Conservation (phyloP, 352 stramenopile genomes). For the Peronosclerospora sorghi region DNA sequence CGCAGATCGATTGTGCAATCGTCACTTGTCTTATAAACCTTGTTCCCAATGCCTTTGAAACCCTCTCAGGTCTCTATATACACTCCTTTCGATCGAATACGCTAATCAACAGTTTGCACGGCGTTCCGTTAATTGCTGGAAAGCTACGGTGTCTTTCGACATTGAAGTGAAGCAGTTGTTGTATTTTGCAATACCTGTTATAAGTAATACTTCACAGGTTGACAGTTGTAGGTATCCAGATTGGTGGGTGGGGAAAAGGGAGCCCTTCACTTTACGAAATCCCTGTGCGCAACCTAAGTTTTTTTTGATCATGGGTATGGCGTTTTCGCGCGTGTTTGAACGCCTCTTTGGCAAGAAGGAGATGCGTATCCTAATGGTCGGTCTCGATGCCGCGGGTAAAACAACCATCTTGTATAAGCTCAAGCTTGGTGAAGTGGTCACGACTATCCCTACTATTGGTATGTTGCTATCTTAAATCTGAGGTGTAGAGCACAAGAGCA, state of each 20-base stretch:
- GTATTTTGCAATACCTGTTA: too few relatives aligned
- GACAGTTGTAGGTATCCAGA: too few relatives aligned
- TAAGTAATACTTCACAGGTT: too few relatives aligned
- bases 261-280: slow-evolving; percentile 38
- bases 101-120: too few relatives aligned
- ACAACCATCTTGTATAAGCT: slow-evolving; percentile 98
- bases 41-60: too few relatives aligned
- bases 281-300: slow-evolving; percentile 18
- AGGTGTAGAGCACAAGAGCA: background rate
- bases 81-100: too few relatives aligned
- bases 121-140: too few relatives aligned
- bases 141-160: too few relatives aligned
- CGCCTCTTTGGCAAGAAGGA: slow-evolving; percentile 98
- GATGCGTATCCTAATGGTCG: slow-evolving; percentile 99
- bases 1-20: too few relatives aligned
- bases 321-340: slow-evolving; percentile 96
- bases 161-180: too few relatives aligned
- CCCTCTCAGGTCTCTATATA: too few relatives aligned
- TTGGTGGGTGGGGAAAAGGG: slow-evolving; percentile 14
- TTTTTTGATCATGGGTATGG: slow-evolving; percentile 92
- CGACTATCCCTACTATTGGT: slow-evolving; percentile 96
- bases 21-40: too few relatives aligned
- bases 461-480: slow-evolving; percentile 8
- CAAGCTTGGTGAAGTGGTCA: slow-evolving; percentile 91
- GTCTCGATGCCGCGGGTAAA: slow-evolving; percentile 99